A percentile compares a stretch with the other conserved stretches of the same genome.
These are phyloP conservation scores for Aspergillus steynii DNA, from an alignment of 495 filamentous ascomycete genomes.

Conservation along the genomic window DNA sequence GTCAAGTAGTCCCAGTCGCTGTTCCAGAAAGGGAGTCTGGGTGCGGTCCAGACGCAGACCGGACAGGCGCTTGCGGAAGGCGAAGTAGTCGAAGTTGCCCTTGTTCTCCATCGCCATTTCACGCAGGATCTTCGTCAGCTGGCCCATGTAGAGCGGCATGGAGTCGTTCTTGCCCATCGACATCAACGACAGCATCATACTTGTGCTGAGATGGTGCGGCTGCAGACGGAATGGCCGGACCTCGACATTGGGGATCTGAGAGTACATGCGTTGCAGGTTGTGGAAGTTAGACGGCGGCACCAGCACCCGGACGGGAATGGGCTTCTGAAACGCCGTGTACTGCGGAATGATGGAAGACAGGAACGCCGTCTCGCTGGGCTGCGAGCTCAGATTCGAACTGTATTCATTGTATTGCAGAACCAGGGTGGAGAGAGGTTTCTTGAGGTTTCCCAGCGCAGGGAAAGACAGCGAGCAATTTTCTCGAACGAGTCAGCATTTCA, in stretches of 20 bases:
- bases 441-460: conserved; percentile 35
- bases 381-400: conserved; percentile 47
- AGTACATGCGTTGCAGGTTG: conserved; percentile 44
- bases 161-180: conserved; percentile 23
- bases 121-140: conserved; percentile 52
- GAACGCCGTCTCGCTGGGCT: conserved; percentile 66
- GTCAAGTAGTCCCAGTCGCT: conserved; percentile 45
- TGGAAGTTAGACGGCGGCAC: conserved; percentile 61
- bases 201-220: conserved; percentile 58
- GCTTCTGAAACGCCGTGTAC: conserved; percentile 14
- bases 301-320: conserved; percentile 60
- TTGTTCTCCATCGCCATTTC: conserved; percentile 54
- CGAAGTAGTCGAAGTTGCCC: conserved; percentile 51
- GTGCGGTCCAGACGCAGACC: conserved; percentile 21
- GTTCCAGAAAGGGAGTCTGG: conserved; percentile 35
- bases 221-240: conserved; percentile 56
- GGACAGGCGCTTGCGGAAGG: conserved; percentile 27
- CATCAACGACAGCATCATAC: conserved; percentile 70
- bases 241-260: conserved; percentile 29
- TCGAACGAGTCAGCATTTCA: conserved; percentile 30
- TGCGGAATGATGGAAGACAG: conserved; percentile 49
- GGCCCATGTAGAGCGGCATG: conserved; percentile 55
- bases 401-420: conserved; percentile 69
- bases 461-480: conserved; percentile 55
- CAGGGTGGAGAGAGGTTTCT: conserved; percentile 57